Evolutionary conservation across 352 stramenopile genomes (phyloP).

Genomic region (Globisporangium recalcitrans): DNA sequence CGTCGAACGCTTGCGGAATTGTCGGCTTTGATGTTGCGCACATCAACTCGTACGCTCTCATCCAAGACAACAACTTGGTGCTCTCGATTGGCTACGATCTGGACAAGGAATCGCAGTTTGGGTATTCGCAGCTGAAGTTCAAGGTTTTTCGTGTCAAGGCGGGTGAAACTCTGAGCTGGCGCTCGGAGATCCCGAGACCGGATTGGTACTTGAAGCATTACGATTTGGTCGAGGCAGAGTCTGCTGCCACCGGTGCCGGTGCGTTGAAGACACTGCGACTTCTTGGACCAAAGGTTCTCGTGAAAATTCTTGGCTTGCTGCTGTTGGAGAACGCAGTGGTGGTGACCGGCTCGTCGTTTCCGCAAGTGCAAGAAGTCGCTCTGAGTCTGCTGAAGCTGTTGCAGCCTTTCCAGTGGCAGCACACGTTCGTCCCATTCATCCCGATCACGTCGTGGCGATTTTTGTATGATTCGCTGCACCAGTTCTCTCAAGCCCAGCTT

Average conservation of each 20-base stretch:
- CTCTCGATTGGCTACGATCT: constrained; percentile 59
- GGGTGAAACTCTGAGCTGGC: constrained; percentile 51
- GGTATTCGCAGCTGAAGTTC: constrained; percentile 39
- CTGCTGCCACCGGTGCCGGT: constrained; percentile 29
- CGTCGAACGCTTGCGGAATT: constrained; percentile 38
- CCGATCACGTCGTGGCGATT: constrained; percentile 70
- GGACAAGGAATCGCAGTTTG: constrained; percentile 6
- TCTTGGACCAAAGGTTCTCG: constrained; percentile 59
- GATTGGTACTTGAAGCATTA: constrained; percentile 73
- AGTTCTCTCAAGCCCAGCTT: constrained; percentile 48
- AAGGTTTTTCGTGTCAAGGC: constrained; percentile 58
- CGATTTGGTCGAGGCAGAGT: constrained; percentile 44
- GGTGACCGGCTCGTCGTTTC: constrained; percentile 66
- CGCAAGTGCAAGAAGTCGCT: constrained; percentile 69
- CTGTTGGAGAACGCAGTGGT: constrained; percentile 73
- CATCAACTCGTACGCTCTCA: constrained; percentile 69
- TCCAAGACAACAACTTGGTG: constrained; percentile 63
- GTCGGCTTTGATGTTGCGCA: constrained; percentile 72
- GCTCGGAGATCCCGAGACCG: constrained; percentile 58
- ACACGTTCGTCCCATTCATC: constrained; percentile 73
- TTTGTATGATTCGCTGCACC: constrained; percentile 52
- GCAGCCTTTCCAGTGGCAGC: constrained; percentile 76
- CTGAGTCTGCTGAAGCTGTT: constrained; percentile 67
- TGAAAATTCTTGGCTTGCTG: constrained; percentile 66
- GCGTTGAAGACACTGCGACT: constrained; percentile 55